Conservation (phyloP, 2,329 filamentous ascomycete species). For the Trichoderma polysporum region DNA sequence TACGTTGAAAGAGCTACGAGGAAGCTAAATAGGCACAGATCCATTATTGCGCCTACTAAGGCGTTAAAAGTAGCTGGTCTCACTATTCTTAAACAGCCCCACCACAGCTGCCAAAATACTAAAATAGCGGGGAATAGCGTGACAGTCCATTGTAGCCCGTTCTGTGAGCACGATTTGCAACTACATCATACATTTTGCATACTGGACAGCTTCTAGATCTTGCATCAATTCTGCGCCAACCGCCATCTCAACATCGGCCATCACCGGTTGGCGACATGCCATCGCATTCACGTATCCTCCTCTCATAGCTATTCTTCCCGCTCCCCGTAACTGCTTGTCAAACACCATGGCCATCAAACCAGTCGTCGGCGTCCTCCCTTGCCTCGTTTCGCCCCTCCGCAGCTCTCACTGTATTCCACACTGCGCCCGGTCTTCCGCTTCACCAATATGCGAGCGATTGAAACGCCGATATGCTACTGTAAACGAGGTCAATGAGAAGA, state of each 20-base stretch:
- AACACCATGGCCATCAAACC: slow-evolving; percentile 17
- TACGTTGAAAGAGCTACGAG: too few species aligned
- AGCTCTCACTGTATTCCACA: background rate
- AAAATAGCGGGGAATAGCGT: slow-evolving; percentile 11
- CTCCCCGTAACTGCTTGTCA: background rate
- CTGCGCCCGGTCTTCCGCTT: background rate
- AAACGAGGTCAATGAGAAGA: background rate
- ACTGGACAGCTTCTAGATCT: background rate
- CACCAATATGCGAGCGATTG: background rate
- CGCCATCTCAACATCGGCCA: background rate
- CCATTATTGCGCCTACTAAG: too few species aligned
- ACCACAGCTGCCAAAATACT: background rate
- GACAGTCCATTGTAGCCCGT: background rate
- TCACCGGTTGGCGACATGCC: background rate
- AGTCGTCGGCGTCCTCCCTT: background rate
- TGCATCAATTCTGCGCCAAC: background rate
- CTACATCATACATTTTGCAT: background rate
- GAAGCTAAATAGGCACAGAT: too few species aligned
- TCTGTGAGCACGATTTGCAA: background rate
- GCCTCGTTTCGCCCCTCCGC: background rate
- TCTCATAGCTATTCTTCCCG: background rate
- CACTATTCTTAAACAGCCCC: background rate
- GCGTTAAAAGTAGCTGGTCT: background rate
- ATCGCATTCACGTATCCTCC: background rate
- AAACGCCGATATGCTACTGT: slow-evolving; percentile 13